phyloP scores from a whole-genome alignment of 2,329 filamentous ascomycete species.

The Epichloe coenophiala region DNA sequence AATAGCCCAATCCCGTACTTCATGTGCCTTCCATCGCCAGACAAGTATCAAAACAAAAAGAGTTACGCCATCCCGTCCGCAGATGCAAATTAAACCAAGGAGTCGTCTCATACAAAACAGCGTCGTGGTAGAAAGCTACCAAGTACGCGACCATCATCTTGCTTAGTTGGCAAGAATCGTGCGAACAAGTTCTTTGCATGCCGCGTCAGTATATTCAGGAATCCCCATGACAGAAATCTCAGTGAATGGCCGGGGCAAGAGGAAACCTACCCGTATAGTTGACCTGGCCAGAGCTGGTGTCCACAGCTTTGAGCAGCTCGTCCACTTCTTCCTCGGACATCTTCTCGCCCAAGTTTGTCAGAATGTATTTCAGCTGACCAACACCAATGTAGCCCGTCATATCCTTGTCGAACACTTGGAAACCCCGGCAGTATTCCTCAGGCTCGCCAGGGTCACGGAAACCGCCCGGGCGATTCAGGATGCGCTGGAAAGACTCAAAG shows the following conservation, averaged over 20 bases:
- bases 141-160: constrained; percentile 4
- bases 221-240: neutral
- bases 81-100: constrained; percentile 4
- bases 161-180: constrained; percentile 72
- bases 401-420: constrained; percentile 99
- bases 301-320: constrained; percentile 94
- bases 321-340: constrained; percentile 99
- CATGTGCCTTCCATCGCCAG: neutral
- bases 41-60: constrained; percentile 9
- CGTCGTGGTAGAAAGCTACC: neutral
- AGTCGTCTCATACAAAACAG: constrained; percentile 6
- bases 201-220: constrained; percentile 4
- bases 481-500: constrained; percentile 92
- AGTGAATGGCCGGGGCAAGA: neutral
- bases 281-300: constrained; percentile 90
- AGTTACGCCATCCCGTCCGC: constrained; percentile 4
- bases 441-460: constrained; percentile 98
- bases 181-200: constrained; percentile 58
- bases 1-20: neutral
- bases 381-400: constrained; percentile 97
- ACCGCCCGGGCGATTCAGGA: constrained; percentile 92
- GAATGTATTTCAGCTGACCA: constrained; percentile 92
- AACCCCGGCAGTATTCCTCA: constrained; percentile 95
- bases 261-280: constrained; percentile 71
- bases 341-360: constrained; percentile 97